These are phyloP conservation scores for Meredithiella fracta DNA, from an alignment of 2,329 filamentous ascomycete genomes.

Conservation along the genomic window DNA sequence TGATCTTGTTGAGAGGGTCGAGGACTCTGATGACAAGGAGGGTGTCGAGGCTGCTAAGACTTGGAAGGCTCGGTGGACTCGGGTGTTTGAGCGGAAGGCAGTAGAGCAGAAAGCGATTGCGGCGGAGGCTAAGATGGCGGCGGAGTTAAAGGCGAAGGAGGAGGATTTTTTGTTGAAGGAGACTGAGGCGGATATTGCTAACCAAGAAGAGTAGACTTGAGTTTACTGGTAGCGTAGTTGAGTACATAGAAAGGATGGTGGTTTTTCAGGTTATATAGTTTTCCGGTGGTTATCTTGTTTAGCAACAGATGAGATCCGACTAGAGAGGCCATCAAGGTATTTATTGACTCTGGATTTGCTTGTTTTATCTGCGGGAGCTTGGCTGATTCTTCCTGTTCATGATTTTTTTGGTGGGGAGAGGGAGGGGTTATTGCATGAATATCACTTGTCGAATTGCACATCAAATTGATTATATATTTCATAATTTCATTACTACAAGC, in stretches of 20 bases:
- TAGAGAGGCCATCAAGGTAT: neutral
- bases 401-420: neutral
- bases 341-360: neutral
- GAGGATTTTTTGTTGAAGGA: conserved; percentile 21
- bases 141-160: conserved; percentile 13
- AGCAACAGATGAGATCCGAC: no score
- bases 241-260: no score
- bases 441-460: no score
- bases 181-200: conserved; percentile 17
- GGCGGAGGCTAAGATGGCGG: conserved; percentile 5
- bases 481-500: no score
- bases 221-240: no score
- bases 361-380: neutral
- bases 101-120: conserved; percentile 66
- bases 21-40: conserved; percentile 40
- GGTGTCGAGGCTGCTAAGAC: conserved; percentile 34
- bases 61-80: conserved; percentile 77
- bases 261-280: no score
- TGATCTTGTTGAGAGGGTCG: conserved; percentile 55
- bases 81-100: conserved; percentile 65
- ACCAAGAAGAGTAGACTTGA: neutral
- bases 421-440: neutral
- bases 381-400: neutral
- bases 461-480: no score
- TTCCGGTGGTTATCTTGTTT: no score